Percentiles rank a stretch among this genome's conserved stretches.
phyloP scores from a whole-genome alignment of 1,139 yeast species.

The Taphrina wiesneri region DNA sequence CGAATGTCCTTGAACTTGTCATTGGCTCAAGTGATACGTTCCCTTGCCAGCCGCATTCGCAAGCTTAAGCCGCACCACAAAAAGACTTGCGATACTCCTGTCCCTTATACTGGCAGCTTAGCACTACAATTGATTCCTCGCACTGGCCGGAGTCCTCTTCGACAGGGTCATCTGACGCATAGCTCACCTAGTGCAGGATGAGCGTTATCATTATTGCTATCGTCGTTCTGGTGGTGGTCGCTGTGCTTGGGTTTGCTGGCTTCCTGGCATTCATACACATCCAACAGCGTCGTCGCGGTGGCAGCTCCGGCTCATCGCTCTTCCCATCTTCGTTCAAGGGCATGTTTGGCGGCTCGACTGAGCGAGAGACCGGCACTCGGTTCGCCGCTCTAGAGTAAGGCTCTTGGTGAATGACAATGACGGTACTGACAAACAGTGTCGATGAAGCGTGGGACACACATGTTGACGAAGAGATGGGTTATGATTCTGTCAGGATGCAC shows the following conservation, averaged over 20 bases:
- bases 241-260: constrained; percentile 14
- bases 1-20: too few species aligned
- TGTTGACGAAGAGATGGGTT: constrained; percentile 32
- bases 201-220: constrained; percentile 13
- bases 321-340: constrained; percentile 25
- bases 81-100: too few species aligned
- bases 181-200: background rate
- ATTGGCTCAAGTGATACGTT: too few species aligned
- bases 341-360: constrained; percentile 19
- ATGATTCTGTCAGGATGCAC: constrained; percentile 17
- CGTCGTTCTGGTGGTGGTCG: constrained; percentile 11
- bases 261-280: constrained; percentile 13
- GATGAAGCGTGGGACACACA: constrained; percentile 33
- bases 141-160: background rate
- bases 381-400: constrained; percentile 32
- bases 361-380: constrained; percentile 25
- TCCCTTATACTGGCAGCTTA: too few species aligned
- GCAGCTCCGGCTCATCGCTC: background rate
- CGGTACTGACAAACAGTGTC: constrained; percentile 9
- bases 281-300: constrained; percentile 20
- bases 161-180: background rate
- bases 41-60: too few species aligned
- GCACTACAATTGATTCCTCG: background rate
- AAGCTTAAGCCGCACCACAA: too few species aligned
- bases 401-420: background rate